Evolutionary conservation across 306 rosid genomes (phyloP), one percentile per base, ranked within the genome.

Genomic region (Pyrus communis): DNA sequence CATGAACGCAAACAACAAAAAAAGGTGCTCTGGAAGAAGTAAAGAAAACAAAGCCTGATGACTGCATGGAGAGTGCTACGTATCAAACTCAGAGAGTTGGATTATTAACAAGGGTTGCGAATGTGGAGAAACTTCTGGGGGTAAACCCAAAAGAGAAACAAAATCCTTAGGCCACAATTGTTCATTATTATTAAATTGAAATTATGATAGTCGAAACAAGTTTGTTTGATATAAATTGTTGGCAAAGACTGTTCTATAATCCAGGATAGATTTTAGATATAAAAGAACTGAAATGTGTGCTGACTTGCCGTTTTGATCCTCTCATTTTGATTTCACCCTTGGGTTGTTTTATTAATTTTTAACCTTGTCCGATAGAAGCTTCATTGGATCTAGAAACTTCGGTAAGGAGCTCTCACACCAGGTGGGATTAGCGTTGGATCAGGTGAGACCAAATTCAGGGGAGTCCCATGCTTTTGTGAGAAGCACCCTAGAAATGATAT

Each of bases 101-200:
- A 33, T 31, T 81, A 69, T 63, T 70, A 66, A 19, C 5, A 27
- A 59, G 80, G 78, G 74, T 67, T 40, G 13, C 19, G 31, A 57
- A 40, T 10, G 22, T 43, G 69, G 21, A 69, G 27, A 3, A 30
- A n/a, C 21, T 71, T 54, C 14, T 71, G 15, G 51, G 65, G 17
- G 18, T 71, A 33, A 31, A 11, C 49, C 2, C n/a, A 31, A 17
- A 63, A 9, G 22, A 15, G 68, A 17, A 63, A 17, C 68, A 30
- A 63, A 30, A 7, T 63, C 68, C 23, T 15, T 14, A 28, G n/a
- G 67, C 19, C 21, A 61, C 12, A 17, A 35, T 9, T 7, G 9
- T 7, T 35, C 40, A 35, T 35, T 35, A 7, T 35, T 35, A 7
- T 35, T 35, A 35, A 49, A 49, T 15, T 49, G 2, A 49, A 49